Evolutionary conservation across 768 basidiomycete genomes (phyloP).

Genomic region (Boletus tylopilopsis): DNA sequence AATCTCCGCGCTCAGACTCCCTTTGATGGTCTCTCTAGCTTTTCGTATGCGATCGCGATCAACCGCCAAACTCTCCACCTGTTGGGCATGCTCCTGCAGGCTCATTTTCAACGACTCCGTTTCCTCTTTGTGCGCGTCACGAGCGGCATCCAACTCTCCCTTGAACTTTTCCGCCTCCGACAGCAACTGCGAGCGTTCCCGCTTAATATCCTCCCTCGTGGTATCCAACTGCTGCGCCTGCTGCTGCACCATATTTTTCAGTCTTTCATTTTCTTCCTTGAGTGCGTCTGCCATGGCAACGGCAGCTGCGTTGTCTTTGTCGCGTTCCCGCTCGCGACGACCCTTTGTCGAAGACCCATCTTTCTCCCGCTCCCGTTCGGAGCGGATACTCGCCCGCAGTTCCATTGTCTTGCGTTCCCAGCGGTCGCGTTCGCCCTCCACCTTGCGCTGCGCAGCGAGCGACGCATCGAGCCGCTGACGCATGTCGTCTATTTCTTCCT

Average conservation of each 20-base stretch:
- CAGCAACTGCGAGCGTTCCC: slow-evolving; percentile 8
- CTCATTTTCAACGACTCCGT: slow-evolving; percentile 13
- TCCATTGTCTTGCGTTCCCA: slow-evolving; percentile 24
- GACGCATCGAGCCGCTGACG: slow-evolving; percentile 12
- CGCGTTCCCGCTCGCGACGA: slow-evolving; percentile 20
- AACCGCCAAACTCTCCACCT: slow-evolving; percentile 17
- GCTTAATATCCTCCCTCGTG: slow-evolving; percentile 9
- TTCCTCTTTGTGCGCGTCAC: slow-evolving; percentile 9
- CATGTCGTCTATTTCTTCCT: slow-evolving; percentile 14
- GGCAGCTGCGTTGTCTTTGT: slow-evolving; percentile 5
- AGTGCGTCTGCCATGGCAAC: slow-evolving; percentile 3
- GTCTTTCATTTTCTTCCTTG: slow-evolving; percentile 24
- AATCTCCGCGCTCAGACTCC: slow-evolving; percentile 19
- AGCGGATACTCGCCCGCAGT: slow-evolving; percentile 7
- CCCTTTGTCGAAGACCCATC: slow-evolving; percentile 11
- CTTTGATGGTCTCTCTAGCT: slow-evolving; percentile 19
- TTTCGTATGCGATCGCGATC: slow-evolving; percentile 25
- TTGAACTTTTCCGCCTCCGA: slow-evolving; percentile 11
- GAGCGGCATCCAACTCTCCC: slow-evolving; percentile 10
- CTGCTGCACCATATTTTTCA: slow-evolving; percentile 19
- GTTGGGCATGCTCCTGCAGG: slow-evolving; percentile 18
- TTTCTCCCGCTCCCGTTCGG: slow-evolving; percentile 14
- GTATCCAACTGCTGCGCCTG: slow-evolving; percentile 14
- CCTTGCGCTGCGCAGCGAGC: slow-evolving; percentile 11
- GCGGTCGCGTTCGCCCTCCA: slow-evolving; percentile 15